phyloP scores from a whole-genome alignment of 495 filamentous ascomycete genomes.

The Aspergillus biplanus region DNA sequence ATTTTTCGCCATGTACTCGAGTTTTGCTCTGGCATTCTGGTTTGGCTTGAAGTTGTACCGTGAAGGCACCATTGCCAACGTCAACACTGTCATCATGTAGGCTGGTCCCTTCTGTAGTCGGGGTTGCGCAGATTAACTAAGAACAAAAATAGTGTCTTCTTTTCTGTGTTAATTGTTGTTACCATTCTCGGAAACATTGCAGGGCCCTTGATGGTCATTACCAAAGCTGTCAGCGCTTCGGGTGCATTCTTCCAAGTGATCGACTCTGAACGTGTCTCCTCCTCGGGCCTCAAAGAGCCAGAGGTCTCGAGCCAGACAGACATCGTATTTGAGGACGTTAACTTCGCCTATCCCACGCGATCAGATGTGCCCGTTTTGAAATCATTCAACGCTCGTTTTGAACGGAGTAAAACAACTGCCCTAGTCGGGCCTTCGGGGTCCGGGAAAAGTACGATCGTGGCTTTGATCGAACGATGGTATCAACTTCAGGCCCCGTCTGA shows the following conservation, averaged over 20 bases:
- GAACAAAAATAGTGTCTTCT: conserved; percentile 44
- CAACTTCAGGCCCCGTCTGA: conserved; percentile 25
- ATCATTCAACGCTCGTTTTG: conserved; percentile 43
- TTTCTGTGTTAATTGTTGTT: conserved; percentile 42
- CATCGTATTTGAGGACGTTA: conserved; percentile 60
- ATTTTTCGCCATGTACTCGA: conserved; percentile 48
- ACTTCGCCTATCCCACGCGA: conserved; percentile 63
- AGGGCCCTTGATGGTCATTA: conserved; percentile 51
- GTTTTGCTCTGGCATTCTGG: conserved; percentile 58
- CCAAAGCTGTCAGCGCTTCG: conserved; percentile 50
- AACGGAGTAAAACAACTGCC: conserved; percentile 53
- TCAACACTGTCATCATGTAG: conserved; percentile 53
- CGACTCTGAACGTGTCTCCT: conserved; percentile 44
- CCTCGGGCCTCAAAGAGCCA: conserved; percentile 33
- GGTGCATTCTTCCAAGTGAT: conserved; percentile 50
- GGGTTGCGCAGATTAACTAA: neutral
- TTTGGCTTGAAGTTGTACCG: conserved; percentile 47
- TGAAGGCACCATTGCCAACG: conserved; percentile 36
- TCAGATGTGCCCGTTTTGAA: conserved; percentile 44
- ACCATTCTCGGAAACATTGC: conserved; percentile 33
- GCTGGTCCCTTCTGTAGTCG: neutral
- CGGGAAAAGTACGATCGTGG: conserved; percentile 70
- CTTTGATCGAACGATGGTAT: conserved; percentile 67
- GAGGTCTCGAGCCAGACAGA: conserved; percentile 40
- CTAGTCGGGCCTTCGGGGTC: conserved; percentile 63